Base-by-base conservation (phyloP, 2,329 filamentous ascomycete species). In the Verticillium nubilum region DNA sequence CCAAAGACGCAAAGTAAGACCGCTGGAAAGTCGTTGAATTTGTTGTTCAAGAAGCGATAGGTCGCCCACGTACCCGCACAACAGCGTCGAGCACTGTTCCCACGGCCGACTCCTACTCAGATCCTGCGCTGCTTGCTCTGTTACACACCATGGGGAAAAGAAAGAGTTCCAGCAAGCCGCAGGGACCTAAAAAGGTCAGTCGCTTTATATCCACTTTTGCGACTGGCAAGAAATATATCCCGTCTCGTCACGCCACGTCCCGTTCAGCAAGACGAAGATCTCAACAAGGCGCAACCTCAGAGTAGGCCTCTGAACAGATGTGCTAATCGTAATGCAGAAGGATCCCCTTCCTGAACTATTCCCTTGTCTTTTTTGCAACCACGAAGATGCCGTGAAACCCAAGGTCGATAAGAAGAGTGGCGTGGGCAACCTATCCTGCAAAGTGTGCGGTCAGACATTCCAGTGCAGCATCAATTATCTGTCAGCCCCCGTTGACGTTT, bases 311-410 rank as follows among this genome's bases (percentile, higher is more conserved):
- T 31, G 29, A 6, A 12, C 12, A 31, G n/a, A 27, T 23, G 10
- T 19, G 17, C 37, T 53, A 35, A 26, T 27, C 35, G 19, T 50
- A 25, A 26, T 50, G 61, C 66, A 89, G 87, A 77, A 83, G 72
- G 90, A 93, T 67, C 84, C 86, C 47, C 82, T 95, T 19, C 83
- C 89, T 3, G 93, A 91, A 2, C 85, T 86, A n/a, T 99, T 99
- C 75, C 91, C 93, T 60, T 99, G 95, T 73, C 87, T 99, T 53
- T 99, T 99, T 78, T 99, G 95, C 82, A 98, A 97, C 74, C 93
- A 98, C 76, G 95, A 98, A 72, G 95, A 92, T 66, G 91, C 93
- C 0, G 91, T 99, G 57, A 84, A 86, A 28, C 90, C 97, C 66
- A 95, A 96, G 75, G 83, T 99, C 56, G 92, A 99, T 73, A 97